Conservation (phyloP, 257 asterid species). For the Plantago major region DNA sequence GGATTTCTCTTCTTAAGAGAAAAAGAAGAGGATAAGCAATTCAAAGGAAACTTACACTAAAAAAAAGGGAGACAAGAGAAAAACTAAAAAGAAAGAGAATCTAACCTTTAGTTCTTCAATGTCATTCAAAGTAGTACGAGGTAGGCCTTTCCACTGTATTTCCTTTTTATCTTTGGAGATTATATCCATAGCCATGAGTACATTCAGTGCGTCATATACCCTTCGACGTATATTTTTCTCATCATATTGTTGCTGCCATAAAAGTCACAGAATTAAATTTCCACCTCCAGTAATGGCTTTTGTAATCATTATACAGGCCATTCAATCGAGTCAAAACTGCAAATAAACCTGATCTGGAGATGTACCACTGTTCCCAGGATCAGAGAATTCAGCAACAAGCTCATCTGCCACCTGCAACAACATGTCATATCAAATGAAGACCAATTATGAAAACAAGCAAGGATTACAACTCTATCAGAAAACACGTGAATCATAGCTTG, state of each 20-base stretch:
- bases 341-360: slow-evolving; percentile 83
- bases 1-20: slow-evolving; percentile 3
- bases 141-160: slow-evolving; percentile 98
- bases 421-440: slow-evolving; percentile 6
- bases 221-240: slow-evolving; percentile 97
- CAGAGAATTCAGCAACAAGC: slow-evolving; percentile 94
- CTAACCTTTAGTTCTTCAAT: slow-evolving; percentile 80
- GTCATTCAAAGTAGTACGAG: slow-evolving; percentile 81
- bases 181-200: slow-evolving; percentile 99
- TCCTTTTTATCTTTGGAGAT: slow-evolving; percentile 96
- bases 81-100: slow-evolving; percentile 5
- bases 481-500: too few relatives aligned
- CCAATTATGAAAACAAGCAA: background rate
- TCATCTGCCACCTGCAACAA: slow-evolving; percentile 88
- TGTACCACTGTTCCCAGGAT: slow-evolving; percentile 51
- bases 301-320: slow-evolving; percentile 1
- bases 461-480: background rate
- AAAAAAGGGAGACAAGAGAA: slow-evolving; percentile 6
- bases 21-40: too few relatives aligned
- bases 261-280: slow-evolving; percentile 13
- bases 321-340: slow-evolving; percentile 10
- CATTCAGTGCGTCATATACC: slow-evolving; percentile 94
- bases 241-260: slow-evolving; percentile 88
- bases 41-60: background rate
- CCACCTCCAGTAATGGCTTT: slow-evolving; percentile 18